phyloP scores from a whole-genome alignment of 169 alveolate species.

The Cryptosporidium meleagridis region DNA sequence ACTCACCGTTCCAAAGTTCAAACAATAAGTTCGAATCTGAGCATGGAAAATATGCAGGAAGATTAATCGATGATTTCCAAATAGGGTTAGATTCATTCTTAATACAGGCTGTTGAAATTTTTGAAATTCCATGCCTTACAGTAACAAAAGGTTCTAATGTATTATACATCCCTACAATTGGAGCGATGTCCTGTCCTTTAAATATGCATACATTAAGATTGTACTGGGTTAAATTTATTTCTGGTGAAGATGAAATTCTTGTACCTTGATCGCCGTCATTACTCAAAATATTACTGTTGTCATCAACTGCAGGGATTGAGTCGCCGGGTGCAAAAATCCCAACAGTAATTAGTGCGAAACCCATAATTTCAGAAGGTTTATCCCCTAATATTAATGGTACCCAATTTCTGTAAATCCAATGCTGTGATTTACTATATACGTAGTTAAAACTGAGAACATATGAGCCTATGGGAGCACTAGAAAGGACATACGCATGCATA shows the following conservation, averaged over 20 bases:
- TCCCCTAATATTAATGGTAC: slow-evolving; percentile 80
- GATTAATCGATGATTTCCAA: slow-evolving; percentile 84
- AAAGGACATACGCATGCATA: slow-evolving; percentile 84
- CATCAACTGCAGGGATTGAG: slow-evolving; percentile 85
- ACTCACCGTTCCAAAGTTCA: slow-evolving; percentile 83
- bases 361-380: slow-evolving; percentile 80
- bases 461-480: slow-evolving; percentile 85
- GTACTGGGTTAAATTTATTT: slow-evolving; percentile 70
- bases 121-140: slow-evolving; percentile 84
- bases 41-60: slow-evolving; percentile 84
- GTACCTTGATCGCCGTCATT: slow-evolving; percentile 53
- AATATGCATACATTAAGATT: slow-evolving; percentile 77
- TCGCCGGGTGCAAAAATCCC: slow-evolving; percentile 90
- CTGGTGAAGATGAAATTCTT: slow-evolving; percentile 57
- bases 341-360: slow-evolving; percentile 81
- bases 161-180: slow-evolving; percentile 75
- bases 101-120: slow-evolving; percentile 82
- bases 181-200: slow-evolving; percentile 81
- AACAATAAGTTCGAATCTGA: slow-evolving; percentile 78
- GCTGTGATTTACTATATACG: slow-evolving; percentile 86
- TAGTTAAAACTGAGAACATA: slow-evolving; percentile 85
- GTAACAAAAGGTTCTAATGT: slow-evolving; percentile 85
- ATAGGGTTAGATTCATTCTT: slow-evolving; percentile 85
- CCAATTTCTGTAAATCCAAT: slow-evolving; percentile 87
- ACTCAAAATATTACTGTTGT: slow-evolving; percentile 73